Evolutionary conservation across 768 basidiomycete species (phyloP).

Genomic region (Amanita thiersii): DNA sequence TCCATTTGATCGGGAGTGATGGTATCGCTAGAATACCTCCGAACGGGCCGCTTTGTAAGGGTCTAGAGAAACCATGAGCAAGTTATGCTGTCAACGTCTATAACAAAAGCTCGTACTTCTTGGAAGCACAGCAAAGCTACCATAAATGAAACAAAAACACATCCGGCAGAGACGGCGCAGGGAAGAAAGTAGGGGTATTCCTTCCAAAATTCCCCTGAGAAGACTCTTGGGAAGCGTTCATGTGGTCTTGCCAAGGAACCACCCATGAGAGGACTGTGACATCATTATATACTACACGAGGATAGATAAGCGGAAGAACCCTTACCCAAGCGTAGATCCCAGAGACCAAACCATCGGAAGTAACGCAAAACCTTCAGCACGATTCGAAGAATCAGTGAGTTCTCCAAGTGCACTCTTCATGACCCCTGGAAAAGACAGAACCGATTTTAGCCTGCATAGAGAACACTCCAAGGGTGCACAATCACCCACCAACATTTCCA

Average conservation of each 20-base stretch:
- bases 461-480: background rate
- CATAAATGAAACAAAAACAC: slow-evolving; percentile 42
- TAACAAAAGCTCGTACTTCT: slow-evolving; percentile 30
- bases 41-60: background rate
- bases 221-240: slow-evolving; percentile 41
- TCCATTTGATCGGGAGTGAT: background rate
- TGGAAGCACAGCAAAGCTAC: slow-evolving; percentile 44
- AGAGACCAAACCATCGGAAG: slow-evolving; percentile 45
- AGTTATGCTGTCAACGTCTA: slow-evolving; percentile 12
- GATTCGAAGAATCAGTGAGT: slow-evolving; percentile 42
- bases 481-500: slow-evolving; percentile 21
- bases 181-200: slow-evolving; percentile 60
- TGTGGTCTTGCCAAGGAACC: slow-evolving; percentile 46
- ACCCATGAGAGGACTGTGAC: slow-evolving; percentile 48
- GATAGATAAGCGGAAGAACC: background rate
- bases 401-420: background rate
- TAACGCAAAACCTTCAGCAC: slow-evolving; percentile 41
- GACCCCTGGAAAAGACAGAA: slow-evolving; percentile 37
- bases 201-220: slow-evolving; percentile 38
- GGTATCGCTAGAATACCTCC: background rate
- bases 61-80: slow-evolving; percentile 8
- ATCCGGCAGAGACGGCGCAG: slow-evolving; percentile 58
- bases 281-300: background rate
- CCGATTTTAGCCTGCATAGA: slow-evolving; percentile 17
- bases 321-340: slow-evolving; percentile 24